Conservation (phyloP, 1,284 basidiomycete species). For the Malassezia pachydermatis region DNA sequence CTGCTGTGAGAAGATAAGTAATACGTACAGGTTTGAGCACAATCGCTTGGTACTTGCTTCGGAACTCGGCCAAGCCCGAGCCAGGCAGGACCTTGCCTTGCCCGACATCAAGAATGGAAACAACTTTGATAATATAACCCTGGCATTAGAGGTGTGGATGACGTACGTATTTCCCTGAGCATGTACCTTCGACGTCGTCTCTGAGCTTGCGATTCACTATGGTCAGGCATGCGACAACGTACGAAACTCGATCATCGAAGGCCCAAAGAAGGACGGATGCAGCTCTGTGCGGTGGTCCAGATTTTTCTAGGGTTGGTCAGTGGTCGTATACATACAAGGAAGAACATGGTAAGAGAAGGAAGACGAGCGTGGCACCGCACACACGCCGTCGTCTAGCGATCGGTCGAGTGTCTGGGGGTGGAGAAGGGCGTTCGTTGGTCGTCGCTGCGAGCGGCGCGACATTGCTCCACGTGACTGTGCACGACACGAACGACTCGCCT, state of each 20-base stretch:
- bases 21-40: conserved; percentile 38
- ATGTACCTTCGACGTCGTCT: conserved; percentile 92
- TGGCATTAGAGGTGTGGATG: conserved; percentile 4
- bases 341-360: conserved; percentile 25
- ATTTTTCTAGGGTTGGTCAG: conserved; percentile 55
- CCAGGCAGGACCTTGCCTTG: conserved; percentile 69
- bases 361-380: neutral
- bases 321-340: conserved; percentile 20
- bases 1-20: conserved; percentile 54
- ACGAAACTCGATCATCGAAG: conserved; percentile 77
- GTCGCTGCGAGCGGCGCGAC: neutral
- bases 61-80: conserved; percentile 84
- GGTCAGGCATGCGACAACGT: conserved; percentile 5
- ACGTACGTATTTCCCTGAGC: conserved; percentile 75
- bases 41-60: conserved; percentile 40
- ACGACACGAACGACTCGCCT: neutral
- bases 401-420: too few relatives aligned
- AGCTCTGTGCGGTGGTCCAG: conserved; percentile 88
- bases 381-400: too few relatives aligned
- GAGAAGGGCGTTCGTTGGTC: neutral
- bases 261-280: conserved; percentile 95
- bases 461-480: neutral
- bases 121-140: conserved; percentile 85
- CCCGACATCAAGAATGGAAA: conserved; percentile 52
- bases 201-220: conserved; percentile 77